Conservation (phyloP, 2,329 filamentous ascomycete genomes). For the Aspergillus ustus region DNA sequence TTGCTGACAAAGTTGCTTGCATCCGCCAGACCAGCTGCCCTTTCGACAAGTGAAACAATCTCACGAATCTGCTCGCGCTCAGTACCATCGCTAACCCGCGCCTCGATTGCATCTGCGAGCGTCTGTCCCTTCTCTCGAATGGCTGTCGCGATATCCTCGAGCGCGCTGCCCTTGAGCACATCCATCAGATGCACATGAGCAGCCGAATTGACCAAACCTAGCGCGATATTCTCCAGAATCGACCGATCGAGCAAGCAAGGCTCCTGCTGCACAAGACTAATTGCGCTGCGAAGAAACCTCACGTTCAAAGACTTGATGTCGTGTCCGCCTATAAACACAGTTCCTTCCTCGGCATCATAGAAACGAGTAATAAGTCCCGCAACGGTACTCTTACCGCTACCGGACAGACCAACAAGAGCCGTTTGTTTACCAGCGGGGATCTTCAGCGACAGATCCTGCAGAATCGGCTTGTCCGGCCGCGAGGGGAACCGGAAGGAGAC, state of each 20-base stretch:
- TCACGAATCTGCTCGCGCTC: conserved; percentile 28
- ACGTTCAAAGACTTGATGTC: conserved; percentile 40
- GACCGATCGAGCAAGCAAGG: conserved; percentile 57
- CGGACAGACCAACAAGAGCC: conserved; percentile 55
- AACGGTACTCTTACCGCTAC: conserved; percentile 58
- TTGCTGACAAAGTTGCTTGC: conserved; percentile 34
- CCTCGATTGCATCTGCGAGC: conserved; percentile 30
- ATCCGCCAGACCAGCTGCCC: conserved; percentile 35
- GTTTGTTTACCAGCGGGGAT: conserved; percentile 44
- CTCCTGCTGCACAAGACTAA: conserved; percentile 56
- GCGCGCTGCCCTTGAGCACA: conserved; percentile 20
- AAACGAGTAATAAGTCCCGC: conserved; percentile 43
- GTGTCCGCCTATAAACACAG: conserved; percentile 35
- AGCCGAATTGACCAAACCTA: conserved; percentile 51
- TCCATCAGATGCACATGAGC: conserved; percentile 29
- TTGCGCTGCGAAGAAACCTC: conserved; percentile 39
- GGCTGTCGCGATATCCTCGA: conserved; percentile 31
- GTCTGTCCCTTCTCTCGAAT: conserved; percentile 30
- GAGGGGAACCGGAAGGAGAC: conserved; percentile 45
- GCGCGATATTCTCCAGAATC: conserved; percentile 59
- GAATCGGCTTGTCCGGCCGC: conserved; percentile 40
- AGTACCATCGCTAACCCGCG: conserved; percentile 12
- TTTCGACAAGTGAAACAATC: conserved; percentile 33
- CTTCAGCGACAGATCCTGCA: conserved; percentile 37
- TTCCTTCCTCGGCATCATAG: conserved; percentile 41